A percentile compares a stretch with the other conserved stretches of the same genome.
Evolutionary conservation across 441 rosid genomes (phyloP).

Genomic region (Erysimum cheiri): DNA sequence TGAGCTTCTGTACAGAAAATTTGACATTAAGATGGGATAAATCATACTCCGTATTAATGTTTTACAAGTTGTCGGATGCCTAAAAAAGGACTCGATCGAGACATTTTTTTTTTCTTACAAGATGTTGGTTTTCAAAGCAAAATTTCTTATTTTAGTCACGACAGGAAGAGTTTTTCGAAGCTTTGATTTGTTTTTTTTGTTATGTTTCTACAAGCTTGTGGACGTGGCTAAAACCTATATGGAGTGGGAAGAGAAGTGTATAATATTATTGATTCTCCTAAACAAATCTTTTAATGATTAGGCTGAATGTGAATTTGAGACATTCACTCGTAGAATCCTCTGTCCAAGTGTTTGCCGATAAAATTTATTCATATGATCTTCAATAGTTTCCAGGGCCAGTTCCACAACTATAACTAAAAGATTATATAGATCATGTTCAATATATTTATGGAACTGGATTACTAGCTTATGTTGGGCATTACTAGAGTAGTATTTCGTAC

Average conservation of each 20-base stretch:
- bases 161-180: background rate
- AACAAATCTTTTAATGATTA: background rate
- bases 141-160: background rate
- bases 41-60: conserved; percentile 7
- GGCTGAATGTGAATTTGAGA: background rate
- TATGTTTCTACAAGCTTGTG: background rate
- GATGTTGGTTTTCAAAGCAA: conserved; percentile 4
- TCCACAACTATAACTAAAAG: background rate
- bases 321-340: conserved; percentile 8
- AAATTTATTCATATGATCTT: background rate
- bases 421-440: background rate
- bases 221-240: background rate
- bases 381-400: background rate
- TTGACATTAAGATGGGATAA: background rate
- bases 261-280: background rate
- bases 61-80: conserved; percentile 23
- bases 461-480: no score
- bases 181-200: background rate
- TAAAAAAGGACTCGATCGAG: background rate
- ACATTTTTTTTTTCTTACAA: conserved; percentile 6
- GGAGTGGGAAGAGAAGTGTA: background rate
- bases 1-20: conserved; percentile 4
- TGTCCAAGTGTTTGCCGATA: background rate
- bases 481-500: no score
- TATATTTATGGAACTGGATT: background rate